A percentile compares a stretch with the other conserved stretches of the same genome.
These are phyloP conservation scores for Pleurotus salmoneostramineus DNA, from an alignment of 768 basidiomycete species.

Conservation along the genomic window DNA sequence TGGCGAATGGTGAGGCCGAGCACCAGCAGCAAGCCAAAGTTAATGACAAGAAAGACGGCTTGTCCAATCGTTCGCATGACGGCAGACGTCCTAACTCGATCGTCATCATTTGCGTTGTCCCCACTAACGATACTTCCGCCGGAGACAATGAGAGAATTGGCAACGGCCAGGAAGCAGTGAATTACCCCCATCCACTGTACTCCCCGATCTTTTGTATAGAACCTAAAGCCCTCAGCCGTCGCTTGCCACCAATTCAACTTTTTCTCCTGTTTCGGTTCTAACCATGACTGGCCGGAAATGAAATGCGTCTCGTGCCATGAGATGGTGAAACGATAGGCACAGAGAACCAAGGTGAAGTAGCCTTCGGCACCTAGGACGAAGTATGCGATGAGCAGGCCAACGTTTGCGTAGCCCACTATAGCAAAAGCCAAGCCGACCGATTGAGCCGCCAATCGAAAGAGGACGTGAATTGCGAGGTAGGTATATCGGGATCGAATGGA, in stretches of 20 bases:
- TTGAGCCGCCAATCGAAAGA: conserved; percentile 29
- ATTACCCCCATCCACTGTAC: conserved; percentile 25
- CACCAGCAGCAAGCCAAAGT: conserved; percentile 18
- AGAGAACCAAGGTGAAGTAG: conserved; percentile 28
- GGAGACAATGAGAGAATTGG: conserved; percentile 27
- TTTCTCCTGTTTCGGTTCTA: conserved; percentile 23
- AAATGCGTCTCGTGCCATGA: conserved; percentile 32
- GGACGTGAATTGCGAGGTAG: conserved; percentile 27
- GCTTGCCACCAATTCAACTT: conserved; percentile 13
- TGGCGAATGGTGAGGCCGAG: conserved; percentile 23
- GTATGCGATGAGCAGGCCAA: conserved; percentile 25
- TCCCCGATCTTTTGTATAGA: conserved; percentile 14
- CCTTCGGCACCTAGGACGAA: conserved; percentile 26
- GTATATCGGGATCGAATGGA: conserved; percentile 26
- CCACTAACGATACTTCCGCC: conserved; percentile 28
- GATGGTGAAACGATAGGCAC: conserved; percentile 29
- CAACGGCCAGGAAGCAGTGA: conserved; percentile 25
- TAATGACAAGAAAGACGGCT: conserved; percentile 27
- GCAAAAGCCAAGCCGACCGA: conserved; percentile 31
- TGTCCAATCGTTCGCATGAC: conserved; percentile 25
- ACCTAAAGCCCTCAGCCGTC: conserved; percentile 19
- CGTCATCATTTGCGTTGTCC: conserved; percentile 11
- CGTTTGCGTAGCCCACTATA: conserved; percentile 22
- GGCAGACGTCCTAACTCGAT: conserved; percentile 9
- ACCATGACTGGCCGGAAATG: conserved; percentile 24